Evolutionary conservation across 2,329 filamentous ascomycete species (phyloP), one percentile per base, ranked within the genome.

Genomic region (Didymella pomorum): DNA sequence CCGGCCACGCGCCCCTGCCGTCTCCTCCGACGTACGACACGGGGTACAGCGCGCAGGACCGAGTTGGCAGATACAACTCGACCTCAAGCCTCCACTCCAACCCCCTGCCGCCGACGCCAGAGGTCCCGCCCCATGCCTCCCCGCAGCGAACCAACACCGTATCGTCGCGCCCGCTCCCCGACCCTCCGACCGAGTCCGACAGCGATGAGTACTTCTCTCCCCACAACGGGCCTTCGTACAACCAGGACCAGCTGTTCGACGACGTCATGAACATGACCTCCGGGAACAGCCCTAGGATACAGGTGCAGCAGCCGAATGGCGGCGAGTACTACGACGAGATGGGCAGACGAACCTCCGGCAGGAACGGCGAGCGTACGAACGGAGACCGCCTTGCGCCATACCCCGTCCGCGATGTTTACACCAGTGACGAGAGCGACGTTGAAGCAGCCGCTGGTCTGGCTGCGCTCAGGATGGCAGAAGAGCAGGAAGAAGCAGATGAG

Each of bases 391-490:
- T 78, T 11, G 81, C 71, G 71, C 79, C 62, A 8, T 79, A 52
- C n/a, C 63, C 69, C 28, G 58, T 55, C 7, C 67, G 68, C 41
- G 68, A 72, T 5, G 67, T 62, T 10, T 77, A 76, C 52, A 64
- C 67, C 3, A 77, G 82, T 62, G 90, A 94, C 53, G 92, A 96
- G 48, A 96, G 92, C 71, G 94, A 98, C 71, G 87, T 90, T 0
- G 94, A 97, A 76, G 94, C 90, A 20, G 88, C 90, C 37, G 92
- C 92, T 60, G 94, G 95, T 16, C 80, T 96, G 50, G 86, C 91
- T 72, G 93, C 93, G 65, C 87, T 98, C 84, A 87, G 88, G 58
- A 87, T 93, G 78, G 93, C 92, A 4, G 92, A 96, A 61, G 86
- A 92, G 74, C 83, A 88, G 73, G 91, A 96, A 59, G 87, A 88